Base-by-base conservation (phyloP, 2,329 filamentous ascomycete genomes). In the Colletotrichum caudatum region DNA sequence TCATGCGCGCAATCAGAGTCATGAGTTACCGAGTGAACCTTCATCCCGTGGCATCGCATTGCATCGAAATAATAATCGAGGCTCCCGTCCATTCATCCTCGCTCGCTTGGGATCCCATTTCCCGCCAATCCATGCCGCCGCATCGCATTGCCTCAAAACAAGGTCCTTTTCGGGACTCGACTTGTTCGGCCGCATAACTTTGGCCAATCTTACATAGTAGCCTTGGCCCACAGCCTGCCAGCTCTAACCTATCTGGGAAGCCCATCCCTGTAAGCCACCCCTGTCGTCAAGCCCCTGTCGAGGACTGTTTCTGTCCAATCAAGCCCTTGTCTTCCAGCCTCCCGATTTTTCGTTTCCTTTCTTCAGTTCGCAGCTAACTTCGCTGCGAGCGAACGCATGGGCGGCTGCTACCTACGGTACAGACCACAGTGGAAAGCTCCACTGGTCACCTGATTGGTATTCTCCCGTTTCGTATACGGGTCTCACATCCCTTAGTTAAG, bases 81-180 rank as follows among this genome's bases (percentile, higher is more conserved):
- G 60, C 59, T 33, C 39, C n/a, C 37, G n/a, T 35, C 60, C 65
- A 56, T 69, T 48, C 65, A 44, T 44, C 51, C 16, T 64, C 37
- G 54, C 69, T 69, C 65, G 59, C 54, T 59, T 56, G 39, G 46
- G 37, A 18, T 16, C 23, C 26, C 59, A 48, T 51, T 64, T 59
- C 59, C 69, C 65, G 69, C 64, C 69, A 71, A 64, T 69, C 44
- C 53, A 68, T 69, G 67, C 58, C 64, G 58, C 69, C 58, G 58
- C 57, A 71, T 67, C 57, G 37, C 44, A 68, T 53, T 44, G 48
- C 57, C 57, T 16, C 48, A 69, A 71, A 72, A 66, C 64, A 11
- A 64, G 53, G 35, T 63, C 33, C 39, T 60, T 62, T 57, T 62
- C 16, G n/a, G 46, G 35, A 23, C 26, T 23, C 48, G 65, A 26